Percentiles rank a stretch among this genome's conserved stretches.
Conservation (phyloP, 2,329 filamentous ascomycete species). For the Ophiocordyceps sinensis region DNA sequence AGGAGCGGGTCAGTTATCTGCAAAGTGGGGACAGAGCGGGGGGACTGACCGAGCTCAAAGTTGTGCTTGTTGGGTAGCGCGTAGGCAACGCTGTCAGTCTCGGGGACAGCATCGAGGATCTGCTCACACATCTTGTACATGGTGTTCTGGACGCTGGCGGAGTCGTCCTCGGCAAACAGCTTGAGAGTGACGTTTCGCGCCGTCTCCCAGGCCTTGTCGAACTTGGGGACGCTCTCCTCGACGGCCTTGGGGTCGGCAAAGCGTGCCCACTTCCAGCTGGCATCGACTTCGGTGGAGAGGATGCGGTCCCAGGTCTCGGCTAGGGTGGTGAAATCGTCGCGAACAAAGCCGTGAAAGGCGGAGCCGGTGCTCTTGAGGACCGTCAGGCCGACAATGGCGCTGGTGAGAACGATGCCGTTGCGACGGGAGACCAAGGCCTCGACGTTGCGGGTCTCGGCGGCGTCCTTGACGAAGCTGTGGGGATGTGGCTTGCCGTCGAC, state of each 20-base stretch:
- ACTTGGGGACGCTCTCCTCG: constrained; percentile 45
- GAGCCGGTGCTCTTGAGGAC: constrained; percentile 96
- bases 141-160: constrained; percentile 85
- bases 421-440: constrained; percentile 54
- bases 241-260: constrained; percentile 57
- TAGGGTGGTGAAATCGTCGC: constrained; percentile 86
- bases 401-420: constrained; percentile 60
- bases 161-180: constrained; percentile 80
- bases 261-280: constrained; percentile 69
- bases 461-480: constrained; percentile 86
- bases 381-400: constrained; percentile 65
- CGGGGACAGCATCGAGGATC: constrained; percentile 63
- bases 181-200: constrained; percentile 80
- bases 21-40: neutral
- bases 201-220: constrained; percentile 64
- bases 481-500: constrained; percentile 84
- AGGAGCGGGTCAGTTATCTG: neutral
- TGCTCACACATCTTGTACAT: constrained; percentile 98
- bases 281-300: constrained; percentile 83
- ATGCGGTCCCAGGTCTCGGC: constrained; percentile 90
- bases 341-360: constrained; percentile 86
- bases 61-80: constrained; percentile 96
- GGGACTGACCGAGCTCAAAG: constrained; percentile 72
- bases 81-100: constrained; percentile 63
- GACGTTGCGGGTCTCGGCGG: constrained; percentile 74